Conservation (phyloP, 768 basidiomycete genomes). For the Butyriboletus loyo region DNA sequence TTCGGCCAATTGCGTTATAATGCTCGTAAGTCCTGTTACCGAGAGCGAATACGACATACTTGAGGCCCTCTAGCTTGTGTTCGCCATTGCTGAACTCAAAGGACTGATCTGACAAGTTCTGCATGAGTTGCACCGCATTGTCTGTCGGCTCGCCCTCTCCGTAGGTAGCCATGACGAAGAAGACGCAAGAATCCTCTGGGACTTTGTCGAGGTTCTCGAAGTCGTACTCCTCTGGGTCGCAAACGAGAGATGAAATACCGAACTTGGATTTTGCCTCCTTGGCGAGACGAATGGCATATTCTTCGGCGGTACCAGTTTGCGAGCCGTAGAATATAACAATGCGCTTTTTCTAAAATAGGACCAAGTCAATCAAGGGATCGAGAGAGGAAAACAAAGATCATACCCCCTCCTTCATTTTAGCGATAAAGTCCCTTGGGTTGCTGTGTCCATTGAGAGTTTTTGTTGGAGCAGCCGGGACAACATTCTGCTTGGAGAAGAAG, state of each 20-base stretch:
- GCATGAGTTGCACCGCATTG: conserved; percentile 92
- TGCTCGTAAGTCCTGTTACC: conserved; percentile 96
- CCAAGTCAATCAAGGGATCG: conserved; percentile 2
- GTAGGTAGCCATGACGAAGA: conserved; percentile 98
- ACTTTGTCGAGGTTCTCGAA: conserved; percentile 93
- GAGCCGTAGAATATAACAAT: conserved; percentile 97
- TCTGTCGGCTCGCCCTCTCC: conserved; percentile 99
- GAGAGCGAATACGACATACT: conserved; percentile 93
- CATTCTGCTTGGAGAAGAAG: conserved; percentile 65
- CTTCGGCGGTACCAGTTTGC: conserved; percentile 97
- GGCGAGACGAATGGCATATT: conserved; percentile 95
- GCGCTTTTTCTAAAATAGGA: conserved; percentile 77
- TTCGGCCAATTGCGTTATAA: conserved; percentile 86
- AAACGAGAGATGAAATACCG: conserved; percentile 92
- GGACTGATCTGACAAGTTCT: conserved; percentile 82
- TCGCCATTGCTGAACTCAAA: conserved; percentile 85
- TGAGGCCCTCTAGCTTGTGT: conserved; percentile 75
- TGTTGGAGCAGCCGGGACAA: conserved; percentile 45
- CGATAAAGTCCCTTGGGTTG: conserved; percentile 92
- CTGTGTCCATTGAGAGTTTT: conserved; percentile 59
- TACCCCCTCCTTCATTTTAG: conserved; percentile 92
- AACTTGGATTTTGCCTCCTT: conserved; percentile 98
- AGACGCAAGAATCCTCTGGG: conserved; percentile 80
- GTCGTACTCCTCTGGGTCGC: conserved; percentile 98
- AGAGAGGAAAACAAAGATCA: conserved; percentile 28